These are phyloP conservation scores for Geranium rotundifolium DNA, from an alignment of 345 rosid species.

Conservation along the genomic window DNA sequence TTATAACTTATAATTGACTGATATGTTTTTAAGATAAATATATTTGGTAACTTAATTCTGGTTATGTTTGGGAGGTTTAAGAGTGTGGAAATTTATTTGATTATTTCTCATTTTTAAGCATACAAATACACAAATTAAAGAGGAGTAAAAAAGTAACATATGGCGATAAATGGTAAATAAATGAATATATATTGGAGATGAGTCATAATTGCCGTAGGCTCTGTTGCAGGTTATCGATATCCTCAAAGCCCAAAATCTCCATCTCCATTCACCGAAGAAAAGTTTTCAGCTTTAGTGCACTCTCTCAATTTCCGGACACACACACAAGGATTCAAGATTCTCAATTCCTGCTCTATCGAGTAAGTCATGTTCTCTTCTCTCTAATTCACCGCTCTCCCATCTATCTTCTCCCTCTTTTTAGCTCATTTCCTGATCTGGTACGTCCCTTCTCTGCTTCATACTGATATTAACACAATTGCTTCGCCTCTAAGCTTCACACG, in stretches of 20 bases:
- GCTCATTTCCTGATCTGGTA: not conserved
- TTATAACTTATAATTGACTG: too few species aligned
- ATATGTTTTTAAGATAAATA: too few species aligned
- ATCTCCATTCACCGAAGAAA: not conserved
- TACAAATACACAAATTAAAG: too few species aligned
- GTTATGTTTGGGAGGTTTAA: too few species aligned
- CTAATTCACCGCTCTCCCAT: not conserved
- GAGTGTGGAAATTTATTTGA: too few species aligned
- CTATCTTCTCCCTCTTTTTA: too few species aligned
- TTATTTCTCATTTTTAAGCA: too few species aligned
- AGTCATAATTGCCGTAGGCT: not conserved
- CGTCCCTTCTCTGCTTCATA: not conserved
- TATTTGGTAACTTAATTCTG: too few species aligned
- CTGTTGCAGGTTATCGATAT: not conserved
- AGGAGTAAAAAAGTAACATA: too few species aligned
- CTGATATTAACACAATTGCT: too few species aligned
- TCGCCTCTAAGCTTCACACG: not conserved
- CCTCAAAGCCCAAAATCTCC: not conserved
- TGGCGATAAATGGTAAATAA: too few species aligned
- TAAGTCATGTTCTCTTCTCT: not conserved
- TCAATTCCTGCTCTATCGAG: not conserved
- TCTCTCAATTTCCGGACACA: not conserved
- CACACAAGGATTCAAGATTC: not conserved
- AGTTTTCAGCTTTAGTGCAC: not conserved
- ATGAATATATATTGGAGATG: not conserved